A percentile compares a stretch with the other conserved stretches of the same genome.
phyloP scores from a whole-genome alignment of 2,329 filamentous ascomycete genomes.

The Verticillium albo-atrum region DNA sequence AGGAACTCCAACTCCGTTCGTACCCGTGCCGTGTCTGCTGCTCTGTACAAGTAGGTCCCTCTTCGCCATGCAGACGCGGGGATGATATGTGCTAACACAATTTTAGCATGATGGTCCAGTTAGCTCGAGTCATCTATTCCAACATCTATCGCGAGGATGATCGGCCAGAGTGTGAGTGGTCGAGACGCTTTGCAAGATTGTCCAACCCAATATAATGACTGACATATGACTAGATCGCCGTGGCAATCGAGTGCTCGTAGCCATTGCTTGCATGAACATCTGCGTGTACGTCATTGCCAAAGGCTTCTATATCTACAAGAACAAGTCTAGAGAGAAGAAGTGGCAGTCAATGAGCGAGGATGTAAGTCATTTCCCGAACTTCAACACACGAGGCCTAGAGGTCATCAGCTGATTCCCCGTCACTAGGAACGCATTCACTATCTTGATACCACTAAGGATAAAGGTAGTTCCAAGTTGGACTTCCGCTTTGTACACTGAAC shows the following conservation, averaged over 20 bases:
- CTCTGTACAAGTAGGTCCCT: slow-evolving; percentile 46
- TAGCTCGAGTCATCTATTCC: slow-evolving; percentile 37
- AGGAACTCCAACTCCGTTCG: slow-evolving; percentile 59
- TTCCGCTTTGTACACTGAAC: slow-evolving; percentile 9
- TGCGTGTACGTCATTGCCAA: slow-evolving; percentile 41
- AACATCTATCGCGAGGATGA: slow-evolving; percentile 44
- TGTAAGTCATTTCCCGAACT: neutral
- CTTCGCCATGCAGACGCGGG: neutral
- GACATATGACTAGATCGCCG: slow-evolving; percentile 3
- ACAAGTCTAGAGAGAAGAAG: slow-evolving; percentile 36
- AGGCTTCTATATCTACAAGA: slow-evolving; percentile 47
- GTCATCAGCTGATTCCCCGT: neutral
- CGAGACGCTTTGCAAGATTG: no score
- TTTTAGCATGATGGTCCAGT: slow-evolving; percentile 40
- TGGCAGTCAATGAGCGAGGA: slow-evolving; percentile 45
- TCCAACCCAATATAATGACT: neutral
- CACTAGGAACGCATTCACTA: slow-evolving; percentile 6
- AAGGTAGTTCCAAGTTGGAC: slow-evolving; percentile 9
- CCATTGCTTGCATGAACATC: slow-evolving; percentile 16
- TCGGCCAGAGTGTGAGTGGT: slow-evolving; percentile 26
- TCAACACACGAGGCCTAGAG: neutral
- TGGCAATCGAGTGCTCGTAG: slow-evolving; percentile 13
- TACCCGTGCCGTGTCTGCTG: slow-evolving; percentile 57
- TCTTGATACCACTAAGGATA: slow-evolving; percentile 10
- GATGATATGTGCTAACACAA: neutral